Base-by-base conservation (phyloP, 2,329 filamentous ascomycete genomes). In the Chaetomium strumarium region DNA sequence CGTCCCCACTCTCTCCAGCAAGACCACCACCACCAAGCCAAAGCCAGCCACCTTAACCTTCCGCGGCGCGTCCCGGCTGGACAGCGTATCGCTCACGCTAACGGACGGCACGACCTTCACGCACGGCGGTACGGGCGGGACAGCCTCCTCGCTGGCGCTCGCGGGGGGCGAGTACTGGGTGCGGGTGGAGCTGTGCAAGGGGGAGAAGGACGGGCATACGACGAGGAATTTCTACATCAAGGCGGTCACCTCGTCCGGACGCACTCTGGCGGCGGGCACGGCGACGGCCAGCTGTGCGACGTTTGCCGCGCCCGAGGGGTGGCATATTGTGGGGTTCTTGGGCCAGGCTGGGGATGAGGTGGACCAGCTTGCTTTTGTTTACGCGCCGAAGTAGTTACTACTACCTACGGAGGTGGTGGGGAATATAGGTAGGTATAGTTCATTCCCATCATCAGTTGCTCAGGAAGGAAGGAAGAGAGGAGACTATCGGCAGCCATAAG, bases 211-310 rank as follows among this genome's bases (percentile, higher is more conserved):
- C 54, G 60, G 60, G 34, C 14, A n/a, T 14, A 14, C 7, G 14
- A 78, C 75, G n/a, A 73, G 79, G 31, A 74, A 74, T 60, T 81
- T 84, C 62, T 83, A 77, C 61, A 72, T 81, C 55, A 59, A 71
- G 51, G 75, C 78, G n/a, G 75, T 24, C 24, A 81, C 78, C 1
- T 79, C 72, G 58, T 50, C 66, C 0, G 78, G 77, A 1, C 69
- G 72, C 19, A 75, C 67, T 0, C 56, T 81, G 6, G 62, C 64
- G 12, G 64, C 72, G 2, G 79, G 79, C 1, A 72, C 65, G 0
- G 59, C 65, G 29, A 81, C 77, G 0, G 63, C 57, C 11, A 72
- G 76, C 53, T 83, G 78, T 60, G 61, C 66, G 5, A 71, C 70
- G 2, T 75, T 70, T 47, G 66, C 61, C n/a, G 76, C 76, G 2